phyloP scores from a whole-genome alignment of 495 filamentous ascomycete genomes.

The Bacidia gigantensis region DNA sequence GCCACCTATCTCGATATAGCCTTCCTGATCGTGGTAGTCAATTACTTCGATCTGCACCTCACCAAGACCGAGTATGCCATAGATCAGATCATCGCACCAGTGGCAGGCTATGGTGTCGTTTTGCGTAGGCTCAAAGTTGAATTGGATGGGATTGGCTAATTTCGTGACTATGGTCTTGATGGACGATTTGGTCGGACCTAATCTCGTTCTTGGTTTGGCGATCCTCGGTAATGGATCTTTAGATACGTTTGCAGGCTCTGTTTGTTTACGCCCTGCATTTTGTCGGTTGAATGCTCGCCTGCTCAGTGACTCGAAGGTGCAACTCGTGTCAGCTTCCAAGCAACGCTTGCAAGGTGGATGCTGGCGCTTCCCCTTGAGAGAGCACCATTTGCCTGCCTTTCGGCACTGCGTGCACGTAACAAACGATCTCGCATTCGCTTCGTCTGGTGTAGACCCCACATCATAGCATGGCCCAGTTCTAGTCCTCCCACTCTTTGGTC shows the following conservation, averaged over 20 bases:
- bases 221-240: background rate
- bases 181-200: background rate
- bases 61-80: slow-evolving; percentile 28
- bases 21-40: slow-evolving; percentile 18
- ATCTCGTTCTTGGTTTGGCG: background rate
- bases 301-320: slow-evolving; percentile 5
- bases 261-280: background rate
- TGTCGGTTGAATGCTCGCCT: background rate
- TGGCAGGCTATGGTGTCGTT: slow-evolving; percentile 20
- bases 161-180: slow-evolving; percentile 21
- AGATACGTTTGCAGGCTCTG: background rate
- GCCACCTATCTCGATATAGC: slow-evolving; percentile 22
- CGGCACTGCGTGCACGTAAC: slow-evolving; percentile 10
- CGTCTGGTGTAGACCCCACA: background rate
- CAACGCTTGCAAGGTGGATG: slow-evolving; percentile 7
- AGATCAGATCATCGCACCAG: slow-evolving; percentile 26
- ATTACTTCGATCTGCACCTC: slow-evolving; percentile 20
- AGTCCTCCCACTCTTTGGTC: slow-evolving; percentile 13
- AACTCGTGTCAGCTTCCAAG: background rate
- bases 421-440: background rate
- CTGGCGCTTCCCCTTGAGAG: slow-evolving; percentile 1
- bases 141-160: slow-evolving; percentile 28
- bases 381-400: slow-evolving; percentile 5
- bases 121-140: slow-evolving; percentile 19
- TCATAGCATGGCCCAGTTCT: slow-evolving; percentile 16